These are phyloP conservation scores for Russula vinacea DNA, from an alignment of 768 basidiomycete species.

Conservation along the genomic window DNA sequence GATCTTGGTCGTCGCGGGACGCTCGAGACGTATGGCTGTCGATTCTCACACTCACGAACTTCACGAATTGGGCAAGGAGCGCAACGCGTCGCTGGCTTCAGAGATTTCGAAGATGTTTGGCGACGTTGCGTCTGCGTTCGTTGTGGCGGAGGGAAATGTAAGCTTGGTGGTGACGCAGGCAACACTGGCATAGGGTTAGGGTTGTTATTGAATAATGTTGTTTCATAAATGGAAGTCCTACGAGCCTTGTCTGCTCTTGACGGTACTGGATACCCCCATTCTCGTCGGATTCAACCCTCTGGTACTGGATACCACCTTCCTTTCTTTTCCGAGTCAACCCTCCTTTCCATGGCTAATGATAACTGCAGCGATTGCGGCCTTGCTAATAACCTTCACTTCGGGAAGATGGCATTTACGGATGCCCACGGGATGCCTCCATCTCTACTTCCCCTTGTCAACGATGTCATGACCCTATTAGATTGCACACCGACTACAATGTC, in stretches of 20 bases:
- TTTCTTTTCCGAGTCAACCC: not conserved
- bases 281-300: not conserved
- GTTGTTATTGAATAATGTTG: not conserved
- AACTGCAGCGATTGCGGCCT: slow-evolving; percentile 20
- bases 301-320: slow-evolving; percentile 18
- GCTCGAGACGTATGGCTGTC: slow-evolving; percentile 66
- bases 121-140: slow-evolving; percentile 67
- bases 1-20: slow-evolving; percentile 64
- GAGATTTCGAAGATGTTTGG: slow-evolving; percentile 72
- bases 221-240: slow-evolving; percentile 5
- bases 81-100: slow-evolving; percentile 44
- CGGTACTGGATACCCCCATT: not conserved
- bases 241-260: slow-evolving; percentile 3
- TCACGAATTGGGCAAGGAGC: slow-evolving; percentile 43
- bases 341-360: slow-evolving; percentile 14
- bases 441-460: not conserved
- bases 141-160: slow-evolving; percentile 49
- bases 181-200: slow-evolving; percentile 15
- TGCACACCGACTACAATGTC: not conserved
- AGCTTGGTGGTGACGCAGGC: slow-evolving; percentile 60
- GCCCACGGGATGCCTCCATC: not conserved
- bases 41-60: slow-evolving; percentile 62
- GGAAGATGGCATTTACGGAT: slow-evolving; percentile 20
- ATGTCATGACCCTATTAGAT: not conserved
- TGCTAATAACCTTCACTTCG: slow-evolving; percentile 9